Evolutionary conservation across 2,329 filamentous ascomycete genomes (phyloP), one percentile per base, ranked within the genome.

Genomic region (Aspergillus persii): DNA sequence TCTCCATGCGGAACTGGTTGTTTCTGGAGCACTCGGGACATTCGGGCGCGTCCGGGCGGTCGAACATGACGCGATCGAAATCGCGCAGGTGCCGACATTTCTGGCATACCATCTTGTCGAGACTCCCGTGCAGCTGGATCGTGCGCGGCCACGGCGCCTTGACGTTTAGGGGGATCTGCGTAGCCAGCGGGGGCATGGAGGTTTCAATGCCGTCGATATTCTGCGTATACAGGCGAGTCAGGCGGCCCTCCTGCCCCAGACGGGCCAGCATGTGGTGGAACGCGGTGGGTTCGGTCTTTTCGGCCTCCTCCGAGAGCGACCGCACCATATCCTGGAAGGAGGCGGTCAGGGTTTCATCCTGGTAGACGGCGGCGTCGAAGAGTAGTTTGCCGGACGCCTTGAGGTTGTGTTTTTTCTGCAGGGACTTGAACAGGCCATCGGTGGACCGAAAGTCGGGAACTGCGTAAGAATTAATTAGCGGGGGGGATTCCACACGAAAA

Each of bases 121-220:
- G 83, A 18, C 94, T 93, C 41, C 95, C 95, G 68, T 99, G 95
- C 8, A 99, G 83, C 75, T 98, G 95, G 61, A 99, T 86, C 0
- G 95, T 96, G 65, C 87, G 87, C 2, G 95, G 95, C 95, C 95
- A 99, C 15, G 93, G 93, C 0, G 88, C 92, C 72, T 95, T 96
- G 64, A 85, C 82, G 61, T 88, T 89, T 11, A 99, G 81, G 1
- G 95, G 95, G 1, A 96, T 87, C 54, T 84, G 83, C 0, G 95
- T 98, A 29, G 84, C 83, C 8, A 99, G 80, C 2, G 94, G 93
- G 50, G 86, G 80, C 75, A 99, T 84, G 7, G 87, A 85, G 0
- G 91, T 95, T 69, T 99, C 95, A 65, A 99, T 90, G 59, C 93
- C 92, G 77, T 99, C 95, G 36, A 99, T 94, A 68, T 99, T 99